Evolutionary conservation across 2,329 filamentous ascomycete genomes (phyloP), one percentile per base, ranked within the genome.

Genomic region (Aspergillus puulaauensis): DNA sequence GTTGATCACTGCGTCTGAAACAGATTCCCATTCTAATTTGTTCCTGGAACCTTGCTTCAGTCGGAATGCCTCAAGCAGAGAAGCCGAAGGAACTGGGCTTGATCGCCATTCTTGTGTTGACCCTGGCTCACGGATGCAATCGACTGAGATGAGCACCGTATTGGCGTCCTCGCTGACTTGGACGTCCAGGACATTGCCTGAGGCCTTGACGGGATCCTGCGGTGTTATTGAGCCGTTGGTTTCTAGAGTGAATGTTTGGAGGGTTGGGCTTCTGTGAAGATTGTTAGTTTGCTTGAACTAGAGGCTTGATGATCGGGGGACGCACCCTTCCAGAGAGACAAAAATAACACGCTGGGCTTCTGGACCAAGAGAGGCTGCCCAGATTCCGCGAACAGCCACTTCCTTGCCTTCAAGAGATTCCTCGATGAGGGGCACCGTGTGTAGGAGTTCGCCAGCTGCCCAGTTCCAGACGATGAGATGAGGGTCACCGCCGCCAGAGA

Each of bases 401-500:
- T 77, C 68, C 6, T 64, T 45, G 27, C 59, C 44, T 37, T 69
- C 57, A 12, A 64, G 54, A 1, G 52, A 19, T 7, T 67, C 54
- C 4, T 68, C 57, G 15, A 63, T 57, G 37, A 77, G 59, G 5
- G 66, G 59, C 33, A 75, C 56, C 52, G 70, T 70, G 19, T 73
- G 71, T 27, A 73, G 60, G 11, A 73, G 59, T 54, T 66, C 65
- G 24, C 70, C 68, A 48, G 70, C 75, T 43, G 77, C 75, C 93
- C 93, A 99, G 61, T 93, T 82, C 93, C 93, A 99, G 0, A 93
- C 78, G 60, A 89, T 85, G 9, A 99, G 69, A 62, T 88, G 83
- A 58, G 88, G 80, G 66, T 98, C 93, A 4, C 93, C 95, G 49
- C 93, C 93, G 9, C 91, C 95, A 6, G 92, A 96, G 33, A 98